Evolutionary conservation across 495 filamentous ascomycete genomes (phyloP).

Genomic region (Neurospora sp.): DNA sequence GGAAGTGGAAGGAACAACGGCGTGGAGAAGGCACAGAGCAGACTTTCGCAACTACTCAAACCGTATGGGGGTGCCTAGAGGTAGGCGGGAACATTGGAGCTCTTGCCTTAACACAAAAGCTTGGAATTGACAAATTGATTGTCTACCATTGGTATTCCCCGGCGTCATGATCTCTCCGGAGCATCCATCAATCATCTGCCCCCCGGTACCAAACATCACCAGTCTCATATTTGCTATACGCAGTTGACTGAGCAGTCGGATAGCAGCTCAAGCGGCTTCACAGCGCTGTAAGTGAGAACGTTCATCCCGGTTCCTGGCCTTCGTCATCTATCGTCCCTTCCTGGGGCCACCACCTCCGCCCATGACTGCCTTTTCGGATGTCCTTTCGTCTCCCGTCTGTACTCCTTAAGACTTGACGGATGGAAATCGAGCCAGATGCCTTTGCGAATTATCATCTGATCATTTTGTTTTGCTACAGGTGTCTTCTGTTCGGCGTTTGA

Average conservation of each 20-base stretch:
- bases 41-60: background rate
- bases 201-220: background rate
- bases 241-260: background rate
- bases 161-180: background rate
- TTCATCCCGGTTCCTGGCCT: background rate
- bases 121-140: background rate
- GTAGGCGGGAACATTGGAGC: background rate
- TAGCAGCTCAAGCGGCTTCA: background rate
- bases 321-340: background rate
- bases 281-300: background rate
- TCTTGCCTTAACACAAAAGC: background rate
- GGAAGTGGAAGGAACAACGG: background rate
- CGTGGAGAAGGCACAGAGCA: background rate
- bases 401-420: background rate
- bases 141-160: background rate
- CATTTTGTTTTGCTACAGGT: background rate
- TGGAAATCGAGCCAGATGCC: background rate
- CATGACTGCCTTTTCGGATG: background rate
- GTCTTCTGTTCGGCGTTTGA: background rate
- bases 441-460: background rate
- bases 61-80: background rate
- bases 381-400: background rate
- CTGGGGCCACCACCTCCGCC: background rate
- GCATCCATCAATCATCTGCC: background rate
- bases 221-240: background rate